Evolutionary conservation across 2,329 filamentous ascomycete species (phyloP).

Genomic region (Boeremia lycopersici): DNA sequence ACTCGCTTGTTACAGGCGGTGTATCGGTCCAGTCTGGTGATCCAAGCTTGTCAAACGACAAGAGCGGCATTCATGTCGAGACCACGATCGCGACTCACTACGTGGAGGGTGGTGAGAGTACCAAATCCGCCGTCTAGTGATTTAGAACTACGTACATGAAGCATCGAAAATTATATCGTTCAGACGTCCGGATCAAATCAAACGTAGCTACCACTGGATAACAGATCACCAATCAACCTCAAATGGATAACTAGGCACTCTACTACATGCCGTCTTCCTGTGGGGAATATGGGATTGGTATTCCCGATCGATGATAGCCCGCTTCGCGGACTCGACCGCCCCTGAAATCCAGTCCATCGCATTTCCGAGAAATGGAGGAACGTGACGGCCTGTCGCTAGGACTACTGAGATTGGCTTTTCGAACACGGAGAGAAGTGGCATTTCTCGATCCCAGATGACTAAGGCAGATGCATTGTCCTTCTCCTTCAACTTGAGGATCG

Average conservation of each 20-base stretch:
- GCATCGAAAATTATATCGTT: too few relatives aligned
- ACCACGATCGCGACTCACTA: constrained; percentile 12
- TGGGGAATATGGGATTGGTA: neutral
- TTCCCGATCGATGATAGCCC: neutral
- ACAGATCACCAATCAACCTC: neutral
- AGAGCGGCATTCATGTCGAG: constrained; percentile 4
- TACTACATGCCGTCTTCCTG: neutral
- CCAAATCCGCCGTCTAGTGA: constrained; percentile 4
- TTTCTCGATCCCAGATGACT: neutral
- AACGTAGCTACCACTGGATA: neutral
- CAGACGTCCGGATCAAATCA: too few relatives aligned
- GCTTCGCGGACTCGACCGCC: neutral
- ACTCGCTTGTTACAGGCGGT: constrained; percentile 7
- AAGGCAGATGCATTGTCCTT: neutral
- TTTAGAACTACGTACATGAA: too few relatives aligned
- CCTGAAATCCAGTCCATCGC: neutral
- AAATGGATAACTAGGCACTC: neutral
- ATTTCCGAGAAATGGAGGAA: neutral
- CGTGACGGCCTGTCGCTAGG: neutral
- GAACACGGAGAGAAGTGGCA: neutral
- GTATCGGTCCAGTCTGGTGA: neutral
- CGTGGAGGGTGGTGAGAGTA: neutral
- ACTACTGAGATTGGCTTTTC: neutral
- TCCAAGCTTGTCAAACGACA: constrained; percentile 5
- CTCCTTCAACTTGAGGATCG: neutral